Evolutionary conservation across 1,284 basidiomycete species (phyloP).

Genomic region (Lentinula novae-zelandiae): DNA sequence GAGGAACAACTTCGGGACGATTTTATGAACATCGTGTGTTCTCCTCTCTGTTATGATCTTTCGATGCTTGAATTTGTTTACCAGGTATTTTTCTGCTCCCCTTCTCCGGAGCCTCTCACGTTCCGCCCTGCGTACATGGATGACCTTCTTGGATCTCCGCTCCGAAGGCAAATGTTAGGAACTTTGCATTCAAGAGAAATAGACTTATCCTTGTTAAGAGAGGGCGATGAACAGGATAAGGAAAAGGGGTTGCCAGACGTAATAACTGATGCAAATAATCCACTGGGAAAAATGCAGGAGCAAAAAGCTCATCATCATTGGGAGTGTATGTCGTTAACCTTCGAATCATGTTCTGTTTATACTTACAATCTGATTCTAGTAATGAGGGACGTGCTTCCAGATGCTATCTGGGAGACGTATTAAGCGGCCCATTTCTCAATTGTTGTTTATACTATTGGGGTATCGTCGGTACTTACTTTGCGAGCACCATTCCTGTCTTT

Average conservation of each 20-base stretch:
- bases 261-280: conserved; percentile 58
- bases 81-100: conserved; percentile 78
- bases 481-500: neutral
- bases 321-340: conserved; percentile 51
- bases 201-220: conserved; percentile 43
- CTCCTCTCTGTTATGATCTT: neutral
- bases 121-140: conserved; percentile 56
- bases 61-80: conserved; percentile 1
- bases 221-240: conserved; percentile 33
- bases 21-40: conserved; percentile 72
- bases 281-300: conserved; percentile 57
- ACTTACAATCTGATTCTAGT: conserved; percentile 30
- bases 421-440: conserved; percentile 23
- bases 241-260: conserved; percentile 25
- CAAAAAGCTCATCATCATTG: conserved; percentile 67
- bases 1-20: conserved; percentile 47
- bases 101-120: conserved; percentile 50
- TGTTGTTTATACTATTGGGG: neutral
- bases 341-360: conserved; percentile 5
- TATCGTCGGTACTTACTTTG: neutral
- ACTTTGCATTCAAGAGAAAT: conserved; percentile 51
- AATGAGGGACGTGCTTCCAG: conserved; percentile 57
- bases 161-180: conserved; percentile 53
- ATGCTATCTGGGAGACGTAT: conserved; percentile 62
- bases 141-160: conserved; percentile 65